These are phyloP conservation scores for Lathyrus oleraceus DNA, from an alignment of 306 rosid species.

Conservation along the genomic window DNA sequence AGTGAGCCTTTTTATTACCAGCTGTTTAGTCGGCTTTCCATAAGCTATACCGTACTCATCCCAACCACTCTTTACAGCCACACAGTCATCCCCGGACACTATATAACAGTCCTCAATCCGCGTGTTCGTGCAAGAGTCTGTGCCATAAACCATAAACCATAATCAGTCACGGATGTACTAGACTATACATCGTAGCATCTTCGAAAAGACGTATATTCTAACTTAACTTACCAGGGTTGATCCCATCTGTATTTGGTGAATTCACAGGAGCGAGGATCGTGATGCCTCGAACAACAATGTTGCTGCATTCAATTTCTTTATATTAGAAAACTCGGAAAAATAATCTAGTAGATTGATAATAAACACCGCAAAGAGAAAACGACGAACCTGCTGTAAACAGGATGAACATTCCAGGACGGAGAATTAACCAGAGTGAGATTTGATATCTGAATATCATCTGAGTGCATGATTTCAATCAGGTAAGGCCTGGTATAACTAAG, in stretches of 20 bases:
- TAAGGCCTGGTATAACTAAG: constrained; percentile 66
- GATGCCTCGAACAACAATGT: constrained; percentile 67
- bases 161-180: background rate
- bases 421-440: constrained; percentile 69
- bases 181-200: background rate
- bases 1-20: constrained; percentile 58
- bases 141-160: constrained; percentile 26
- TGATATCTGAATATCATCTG: constrained; percentile 60
- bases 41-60: constrained; percentile 73
- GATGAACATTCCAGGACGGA: constrained; percentile 63
- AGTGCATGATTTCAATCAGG: constrained; percentile 71
- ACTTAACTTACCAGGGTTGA: constrained; percentile 70
- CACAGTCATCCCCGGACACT: constrained; percentile 82
- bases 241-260: constrained; percentile 79
- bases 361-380: constrained; percentile 1
- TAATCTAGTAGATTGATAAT: background rate
- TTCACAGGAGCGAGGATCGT: constrained; percentile 80
- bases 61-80: constrained; percentile 86
- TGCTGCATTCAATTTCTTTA: constrained; percentile 52
- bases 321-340: constrained; percentile 24
- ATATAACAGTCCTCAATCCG: constrained; percentile 77
- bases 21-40: constrained; percentile 68
- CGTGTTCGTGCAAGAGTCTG: constrained; percentile 83
- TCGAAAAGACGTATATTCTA: background rate
- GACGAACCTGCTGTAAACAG: constrained; percentile 65